Percentiles rank a stretch among this genome's conserved stretches.
phyloP scores from a whole-genome alignment of 75 land plant genomes.

The Pinus tabuliformis region DNA sequence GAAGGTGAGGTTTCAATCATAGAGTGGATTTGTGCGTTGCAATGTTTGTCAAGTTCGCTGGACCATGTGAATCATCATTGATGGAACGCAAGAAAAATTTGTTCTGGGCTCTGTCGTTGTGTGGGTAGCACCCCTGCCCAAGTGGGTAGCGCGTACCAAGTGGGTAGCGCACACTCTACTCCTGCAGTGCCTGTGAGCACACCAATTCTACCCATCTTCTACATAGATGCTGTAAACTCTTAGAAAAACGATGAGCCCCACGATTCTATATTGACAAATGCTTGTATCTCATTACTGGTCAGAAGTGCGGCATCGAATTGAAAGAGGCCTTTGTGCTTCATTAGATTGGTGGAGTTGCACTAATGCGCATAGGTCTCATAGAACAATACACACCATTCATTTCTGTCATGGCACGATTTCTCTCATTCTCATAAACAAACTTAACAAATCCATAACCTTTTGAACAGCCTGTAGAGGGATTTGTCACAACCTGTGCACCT shows the following conservation, averaged over 20 bases:
- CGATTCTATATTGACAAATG: background rate
- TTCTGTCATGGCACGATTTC: conserved; percentile 84
- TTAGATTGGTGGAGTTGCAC: conserved; percentile 68
- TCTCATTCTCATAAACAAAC: conserved; percentile 87
- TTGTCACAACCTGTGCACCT: conserved; percentile 93
- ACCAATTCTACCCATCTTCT: conserved; percentile 37
- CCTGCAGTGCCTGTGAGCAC: conserved; percentile 15
- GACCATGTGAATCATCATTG: no score
- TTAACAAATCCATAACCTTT: conserved; percentile 97
- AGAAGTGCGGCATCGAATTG: conserved; percentile 18
- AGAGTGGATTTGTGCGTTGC: no score
- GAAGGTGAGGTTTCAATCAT: no score
- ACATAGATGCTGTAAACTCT: conserved; percentile 26
- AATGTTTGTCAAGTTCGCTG: no score
- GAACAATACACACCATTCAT: conserved; percentile 92
- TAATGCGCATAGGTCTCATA: conserved; percentile 88
- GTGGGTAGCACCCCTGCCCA: no score
- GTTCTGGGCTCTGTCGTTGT: no score
- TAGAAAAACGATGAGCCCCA: conserved; percentile 14
- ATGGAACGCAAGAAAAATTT: no score
- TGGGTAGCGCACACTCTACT: no score
- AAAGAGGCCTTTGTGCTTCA: conserved; percentile 12
- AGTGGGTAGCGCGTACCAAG: no score
- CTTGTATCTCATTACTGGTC: background rate
- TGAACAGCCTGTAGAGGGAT: conserved; percentile 73